Conservation (phyloP, 768 basidiomycete genomes). For the Coprinopsis marcescibilis region DNA sequence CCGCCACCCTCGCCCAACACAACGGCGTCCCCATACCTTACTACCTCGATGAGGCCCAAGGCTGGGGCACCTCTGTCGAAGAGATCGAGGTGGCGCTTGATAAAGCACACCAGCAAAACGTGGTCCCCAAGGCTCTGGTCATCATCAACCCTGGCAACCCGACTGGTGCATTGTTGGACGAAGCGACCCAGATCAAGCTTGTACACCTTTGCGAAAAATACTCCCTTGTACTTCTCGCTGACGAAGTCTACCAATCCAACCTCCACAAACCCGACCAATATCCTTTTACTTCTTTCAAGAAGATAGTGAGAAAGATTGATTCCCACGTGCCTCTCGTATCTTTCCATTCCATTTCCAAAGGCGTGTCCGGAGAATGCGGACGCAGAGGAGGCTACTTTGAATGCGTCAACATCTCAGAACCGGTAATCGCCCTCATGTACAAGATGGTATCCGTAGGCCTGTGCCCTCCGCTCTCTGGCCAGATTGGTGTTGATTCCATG, state of each 20-base stretch:
- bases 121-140: conserved; percentile 76
- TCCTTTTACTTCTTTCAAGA: conserved; percentile 92
- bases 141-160: conserved; percentile 99
- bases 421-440: conserved; percentile 83
- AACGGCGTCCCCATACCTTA: conserved; percentile 82
- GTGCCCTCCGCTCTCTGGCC: conserved; percentile 86
- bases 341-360: conserved; percentile 98
- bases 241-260: conserved; percentile 98
- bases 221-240: conserved; percentile 84
- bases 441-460: conserved; percentile 92
- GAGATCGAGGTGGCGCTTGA: conserved; percentile 65
- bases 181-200: conserved; percentile 64
- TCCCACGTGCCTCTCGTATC: conserved; percentile 83
- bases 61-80: conserved; percentile 74
- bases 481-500: conserved; percentile 92
- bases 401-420: conserved; percentile 71
- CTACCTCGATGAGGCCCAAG: conserved; percentile 75
- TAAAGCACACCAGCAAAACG: conserved; percentile 56
- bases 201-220: conserved; percentile 84
- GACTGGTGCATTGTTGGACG: conserved; percentile 80
- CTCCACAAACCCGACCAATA: conserved; percentile 63
- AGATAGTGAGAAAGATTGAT: conserved; percentile 60
- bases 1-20: conserved; percentile 85
- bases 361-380: conserved; percentile 93
- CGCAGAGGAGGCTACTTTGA: conserved; percentile 98